A percentile compares a stretch with the other conserved stretches of the same genome.
phyloP scores from a whole-genome alignment of 352 stramenopile species.

The Globisporangium spinosum region DNA sequence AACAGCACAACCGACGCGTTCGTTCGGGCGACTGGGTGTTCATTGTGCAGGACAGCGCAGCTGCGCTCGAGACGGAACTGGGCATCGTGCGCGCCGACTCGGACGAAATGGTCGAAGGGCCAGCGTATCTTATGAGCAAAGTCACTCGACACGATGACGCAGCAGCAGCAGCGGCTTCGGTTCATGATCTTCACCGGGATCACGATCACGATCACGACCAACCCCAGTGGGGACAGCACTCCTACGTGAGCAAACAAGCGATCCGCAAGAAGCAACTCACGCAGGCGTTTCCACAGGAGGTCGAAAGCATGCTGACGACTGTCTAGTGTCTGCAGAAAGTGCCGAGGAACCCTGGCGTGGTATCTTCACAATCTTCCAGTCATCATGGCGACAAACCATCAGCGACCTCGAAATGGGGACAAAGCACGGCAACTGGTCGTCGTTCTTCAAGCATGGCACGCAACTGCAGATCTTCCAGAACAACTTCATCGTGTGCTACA shows the following conservation, averaged over 20 bases:
- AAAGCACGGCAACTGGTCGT: neutral
- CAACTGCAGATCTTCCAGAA: slow-evolving; percentile 23
- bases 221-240: neutral
- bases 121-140: slow-evolving; percentile 6
- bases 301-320: slow-evolving; percentile 15
- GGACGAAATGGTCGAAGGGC: slow-evolving; percentile 12
- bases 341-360: neutral
- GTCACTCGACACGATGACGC: slow-evolving; percentile 3
- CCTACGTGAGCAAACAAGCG: slow-evolving; percentile 7
- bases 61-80: slow-evolving; percentile 18
- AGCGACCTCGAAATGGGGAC: neutral
- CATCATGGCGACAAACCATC: neutral
- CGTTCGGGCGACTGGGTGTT: slow-evolving; percentile 25
- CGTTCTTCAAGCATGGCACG: slow-evolving; percentile 16
- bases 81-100: slow-evolving; percentile 19
- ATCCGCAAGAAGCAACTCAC: slow-evolving; percentile 18
- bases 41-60: slow-evolving; percentile 23
- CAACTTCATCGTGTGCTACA: slow-evolving; percentile 23
- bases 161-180: neutral
- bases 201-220: neutral
- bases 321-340: slow-evolving; percentile 20
- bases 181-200: neutral
- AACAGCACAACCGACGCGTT: slow-evolving; percentile 23
- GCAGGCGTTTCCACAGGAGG: slow-evolving; percentile 6
- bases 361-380: neutral